Evolutionary conservation across 768 basidiomycete genomes (phyloP).

Genomic region (Russula ochroleuca): DNA sequence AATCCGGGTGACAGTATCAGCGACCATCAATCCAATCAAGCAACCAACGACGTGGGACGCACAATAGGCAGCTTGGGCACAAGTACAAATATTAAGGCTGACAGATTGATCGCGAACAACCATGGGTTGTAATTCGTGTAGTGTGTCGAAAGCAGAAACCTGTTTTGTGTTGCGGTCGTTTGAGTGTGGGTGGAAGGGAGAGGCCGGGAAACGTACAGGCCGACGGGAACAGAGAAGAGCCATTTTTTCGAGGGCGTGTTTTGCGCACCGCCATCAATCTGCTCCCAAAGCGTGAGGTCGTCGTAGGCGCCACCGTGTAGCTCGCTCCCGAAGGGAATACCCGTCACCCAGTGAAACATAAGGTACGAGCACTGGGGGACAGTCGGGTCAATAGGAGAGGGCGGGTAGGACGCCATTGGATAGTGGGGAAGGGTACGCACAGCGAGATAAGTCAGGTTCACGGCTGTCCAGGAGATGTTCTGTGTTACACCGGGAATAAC

Average conservation of each 20-base stretch:
- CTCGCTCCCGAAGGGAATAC: slow-evolving; percentile 89
- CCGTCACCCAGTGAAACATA: slow-evolving; percentile 98
- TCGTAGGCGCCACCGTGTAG: slow-evolving; percentile 93
- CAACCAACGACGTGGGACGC: slow-evolving; percentile 29
- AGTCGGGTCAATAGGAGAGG: neutral
- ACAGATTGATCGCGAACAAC: slow-evolving; percentile 86
- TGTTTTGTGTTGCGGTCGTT: slow-evolving; percentile 17
- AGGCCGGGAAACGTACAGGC: slow-evolving; percentile 57
- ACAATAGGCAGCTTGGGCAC: slow-evolving; percentile 97
- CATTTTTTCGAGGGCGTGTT: slow-evolving; percentile 99
- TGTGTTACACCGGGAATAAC: slow-evolving; percentile 91
- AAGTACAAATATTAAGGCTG: slow-evolving; percentile 74
- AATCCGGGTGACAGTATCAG: neutral
- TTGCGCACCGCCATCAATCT: slow-evolving; percentile 97
- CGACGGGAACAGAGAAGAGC: slow-evolving; percentile 85
- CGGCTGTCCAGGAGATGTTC: slow-evolving; percentile 92
- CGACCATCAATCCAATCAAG: neutral
- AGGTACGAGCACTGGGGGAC: slow-evolving; percentile 59
- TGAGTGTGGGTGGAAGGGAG: slow-evolving; percentile 12
- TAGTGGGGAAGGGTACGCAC: slow-evolving; percentile 47
- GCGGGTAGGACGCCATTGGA: neutral
- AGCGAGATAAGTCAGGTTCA: slow-evolving; percentile 85
- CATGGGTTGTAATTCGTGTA: slow-evolving; percentile 97
- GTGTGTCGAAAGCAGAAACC: slow-evolving; percentile 95
- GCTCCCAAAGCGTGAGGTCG: slow-evolving; percentile 97